Evolutionary conservation across 345 rosid genomes (phyloP), one percentile per base, ranked within the genome.

Genomic region (Cochlearia excelsa): DNA sequence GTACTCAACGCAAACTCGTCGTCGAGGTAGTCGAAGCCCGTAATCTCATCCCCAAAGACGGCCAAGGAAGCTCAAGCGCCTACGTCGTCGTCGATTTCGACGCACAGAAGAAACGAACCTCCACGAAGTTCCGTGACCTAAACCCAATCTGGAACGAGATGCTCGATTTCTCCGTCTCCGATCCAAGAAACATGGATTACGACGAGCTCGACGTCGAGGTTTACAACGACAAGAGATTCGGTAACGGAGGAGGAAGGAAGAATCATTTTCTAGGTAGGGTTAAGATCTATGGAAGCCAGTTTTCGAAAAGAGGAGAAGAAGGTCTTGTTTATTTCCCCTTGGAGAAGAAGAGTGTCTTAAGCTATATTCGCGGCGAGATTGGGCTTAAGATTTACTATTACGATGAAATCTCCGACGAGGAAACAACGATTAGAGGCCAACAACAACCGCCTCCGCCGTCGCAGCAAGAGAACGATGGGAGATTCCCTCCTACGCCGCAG

Each of bases 41-140:
- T 2, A 83, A 93, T 46, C 75, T 93, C 11, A 88, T 89, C 31
- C 97, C 94, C 8, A 93, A 87, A 56, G 99, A 89, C 47, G 99
- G 99, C 3, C 89, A 85, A 70, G 99, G 99, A 3, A 93, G 97
- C 75, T 87, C 99, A 56, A 89, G 94, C 57, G 82, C 97, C 2
- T 93, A 85, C 66, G 95, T 87, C 27, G 62, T 82, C 46, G 95
- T 74, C 9, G 94, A 87, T 46, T 93, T 93, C 67, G 99, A 89
- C 66, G 80, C 90, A 37, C 97, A 89, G 56, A 78, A 74, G 42
- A 79, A 71, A 75, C 82, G 87, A 10, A 87, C 91, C 58, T 57
- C 84, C 8, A 93, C 99, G 1, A 81, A 57, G 68, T 79, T 58
- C 71, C 85, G 95, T 8, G 88, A 89, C 72, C 84, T 93, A 31